Base-by-base conservation (phyloP, 1,139 yeast species). In the Hemisphaericaspora xylanilytica region DNA sequence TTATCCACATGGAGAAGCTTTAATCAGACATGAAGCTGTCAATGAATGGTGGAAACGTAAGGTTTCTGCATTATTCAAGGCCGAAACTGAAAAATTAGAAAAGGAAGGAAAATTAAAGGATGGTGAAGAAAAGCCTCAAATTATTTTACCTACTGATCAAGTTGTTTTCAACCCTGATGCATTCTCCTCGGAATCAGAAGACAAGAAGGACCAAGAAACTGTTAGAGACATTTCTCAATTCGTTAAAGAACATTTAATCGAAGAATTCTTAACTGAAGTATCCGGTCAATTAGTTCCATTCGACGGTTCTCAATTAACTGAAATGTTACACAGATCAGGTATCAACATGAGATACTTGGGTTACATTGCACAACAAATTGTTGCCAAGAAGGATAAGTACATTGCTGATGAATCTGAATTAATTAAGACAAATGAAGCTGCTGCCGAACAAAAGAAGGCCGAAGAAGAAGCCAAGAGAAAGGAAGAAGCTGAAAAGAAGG, bases 321-420 rank as follows among this genome's bases (percentile, higher is more conserved):
- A 72, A 30, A 60, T 74, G 39, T 64, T 92, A 62, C 98, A 92
- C 62, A 77, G 77, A 51, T 70, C 72, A 38, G 98, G 98, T 70
- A 83, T 92, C 57, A 90, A 88, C 60, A 59, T 90, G 67, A 84
- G 98, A 65, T 90, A 92, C 56, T 71, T 92, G 53, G 97, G 97
- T 45, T 65, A 61, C 37, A 56, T 83, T 52, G 81, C 81, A 15
- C 56, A 56, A 15, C 53, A 58, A 42, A 60, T 63, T 34, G 39
- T 53, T 26, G 37, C 26, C 3, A 60, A 53, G 47, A 60, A 58
- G 43, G 57, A 58, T 22, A 58, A 55, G n/a, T 58, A 52, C 33
- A 41, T 49, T 33, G 48, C 53, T 30, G 47, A 50, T 22, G 43
- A 54, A 25, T 58, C 56, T 31, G 53, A 52, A 33, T 46, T 47